Percentiles rank a stretch among this genome's conserved stretches.
phyloP scores from a whole-genome alignment of 352 stramenopile genomes.

The Sclerospora graminicola region DNA sequence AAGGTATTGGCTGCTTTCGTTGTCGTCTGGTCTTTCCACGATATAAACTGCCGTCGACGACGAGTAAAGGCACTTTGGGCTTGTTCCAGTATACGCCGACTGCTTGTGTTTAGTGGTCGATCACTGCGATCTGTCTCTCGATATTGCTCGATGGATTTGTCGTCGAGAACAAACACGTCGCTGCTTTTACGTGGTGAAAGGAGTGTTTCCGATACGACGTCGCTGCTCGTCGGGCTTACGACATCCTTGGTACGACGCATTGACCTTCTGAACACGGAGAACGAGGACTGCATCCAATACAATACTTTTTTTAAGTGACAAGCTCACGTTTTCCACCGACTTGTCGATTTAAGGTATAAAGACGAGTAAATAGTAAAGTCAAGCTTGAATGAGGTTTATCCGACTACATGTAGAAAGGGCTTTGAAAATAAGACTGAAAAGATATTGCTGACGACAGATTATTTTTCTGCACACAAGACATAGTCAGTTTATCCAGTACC shows the following conservation, averaged over 20 bases:
- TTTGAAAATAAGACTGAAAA: slow-evolving; percentile 6
- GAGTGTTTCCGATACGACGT: not conserved
- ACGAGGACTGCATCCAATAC: slow-evolving; percentile 1
- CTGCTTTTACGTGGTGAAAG: not conserved
- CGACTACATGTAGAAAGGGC: slow-evolving; percentile 2
- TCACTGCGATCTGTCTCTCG: not conserved
- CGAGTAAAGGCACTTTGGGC: not conserved
- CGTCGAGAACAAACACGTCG: slow-evolving; percentile 1
- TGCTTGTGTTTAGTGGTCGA: not conserved
- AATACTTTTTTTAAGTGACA: not conserved
- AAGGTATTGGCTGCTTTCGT: slow-evolving; percentile 5
- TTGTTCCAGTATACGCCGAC: not conserved
- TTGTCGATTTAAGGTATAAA: not conserved
- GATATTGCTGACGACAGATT: slow-evolving; percentile 1
- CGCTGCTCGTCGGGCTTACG: slow-evolving; percentile 1
- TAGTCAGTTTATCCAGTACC: no score
- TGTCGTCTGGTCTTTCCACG: slow-evolving; percentile 8
- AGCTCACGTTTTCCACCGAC: no score
- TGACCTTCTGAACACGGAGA: not conserved
- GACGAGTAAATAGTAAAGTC: not conserved
- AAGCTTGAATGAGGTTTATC: no score
- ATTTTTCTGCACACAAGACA: slow-evolving; percentile 1
- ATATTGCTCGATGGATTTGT: slow-evolving; percentile 4
- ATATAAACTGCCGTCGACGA: slow-evolving; percentile 7
- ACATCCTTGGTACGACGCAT: slow-evolving; percentile 1